A percentile compares a stretch with the other conserved stretches of the same genome.
phyloP scores from a whole-genome alignment of 257 asterid species.

The Ehretia macrophylla region DNA sequence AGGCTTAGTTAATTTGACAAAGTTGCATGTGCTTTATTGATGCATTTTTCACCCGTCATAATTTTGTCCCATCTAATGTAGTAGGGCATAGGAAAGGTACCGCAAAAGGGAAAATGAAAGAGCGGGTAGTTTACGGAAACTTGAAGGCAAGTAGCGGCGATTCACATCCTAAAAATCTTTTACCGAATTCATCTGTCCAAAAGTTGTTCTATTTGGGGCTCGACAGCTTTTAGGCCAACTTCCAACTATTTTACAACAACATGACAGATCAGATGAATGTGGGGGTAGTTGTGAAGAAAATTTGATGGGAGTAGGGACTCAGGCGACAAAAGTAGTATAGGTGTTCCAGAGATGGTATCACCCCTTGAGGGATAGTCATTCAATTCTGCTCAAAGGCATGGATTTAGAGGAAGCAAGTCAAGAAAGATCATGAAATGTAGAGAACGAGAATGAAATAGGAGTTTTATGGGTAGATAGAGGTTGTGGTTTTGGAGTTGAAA shows the following conservation, averaged over 20 bases:
- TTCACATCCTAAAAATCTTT: constrained; percentile 33
- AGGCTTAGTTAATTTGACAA: too few species aligned
- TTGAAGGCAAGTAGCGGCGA: constrained; percentile 47
- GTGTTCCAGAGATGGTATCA: constrained; percentile 70
- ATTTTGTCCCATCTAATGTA: background rate
- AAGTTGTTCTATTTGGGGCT: constrained; percentile 36
- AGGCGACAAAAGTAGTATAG: constrained; percentile 82
- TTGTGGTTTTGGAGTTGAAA: too few species aligned
- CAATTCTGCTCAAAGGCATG: constrained; percentile 57
- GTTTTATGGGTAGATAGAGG: too few species aligned
- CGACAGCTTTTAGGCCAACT: constrained; percentile 66
- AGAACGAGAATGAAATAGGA: constrained; percentile 54
- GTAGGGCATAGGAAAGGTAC: constrained; percentile 69
- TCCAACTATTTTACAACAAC: constrained; percentile 74
- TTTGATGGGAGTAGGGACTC: constrained; percentile 75
- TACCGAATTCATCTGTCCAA: constrained; percentile 37
- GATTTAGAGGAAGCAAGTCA: constrained; percentile 68
- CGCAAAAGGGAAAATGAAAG: constrained; percentile 81
- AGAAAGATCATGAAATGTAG: constrained; percentile 80
- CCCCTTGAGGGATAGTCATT: constrained; percentile 64
- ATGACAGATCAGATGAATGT: constrained; percentile 75
- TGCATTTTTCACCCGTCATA: background rate
- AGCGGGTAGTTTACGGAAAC: constrained; percentile 51
- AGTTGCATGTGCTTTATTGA: too few species aligned
- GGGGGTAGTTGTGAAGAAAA: constrained; percentile 81